Conservation (phyloP, 768 basidiomycete genomes). For the Lactarius quietus region DNA sequence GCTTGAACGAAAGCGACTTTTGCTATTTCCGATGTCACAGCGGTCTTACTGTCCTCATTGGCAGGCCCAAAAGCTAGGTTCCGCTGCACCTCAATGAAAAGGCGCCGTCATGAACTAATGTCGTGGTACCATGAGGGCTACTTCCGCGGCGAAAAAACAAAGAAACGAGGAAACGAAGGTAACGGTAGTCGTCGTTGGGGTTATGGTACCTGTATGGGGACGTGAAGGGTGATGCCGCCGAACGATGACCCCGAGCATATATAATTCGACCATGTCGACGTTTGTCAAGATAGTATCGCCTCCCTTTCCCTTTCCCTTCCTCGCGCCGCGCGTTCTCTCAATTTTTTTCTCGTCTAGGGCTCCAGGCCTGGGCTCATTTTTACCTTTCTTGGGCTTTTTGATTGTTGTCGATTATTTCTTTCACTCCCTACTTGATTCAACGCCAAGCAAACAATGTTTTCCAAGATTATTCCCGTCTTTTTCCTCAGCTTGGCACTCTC, state of each 20-base stretch:
- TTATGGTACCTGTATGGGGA: not conserved
- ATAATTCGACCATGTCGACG: not conserved
- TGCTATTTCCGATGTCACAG: too few relatives aligned
- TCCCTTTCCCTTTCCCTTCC: not conserved
- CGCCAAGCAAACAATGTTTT: constrained; percentile 3
- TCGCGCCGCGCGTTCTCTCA: not conserved
- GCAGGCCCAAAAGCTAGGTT: too few relatives aligned
- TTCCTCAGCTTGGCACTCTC: constrained; percentile 1
- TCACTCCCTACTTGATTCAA: not conserved
- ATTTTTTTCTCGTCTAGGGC: not conserved
- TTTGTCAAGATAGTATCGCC: not conserved
- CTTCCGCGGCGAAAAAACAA: not conserved
- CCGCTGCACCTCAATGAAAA: not conserved
- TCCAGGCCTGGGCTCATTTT: constrained; percentile 9
- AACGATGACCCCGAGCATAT: not conserved
- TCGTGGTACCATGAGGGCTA: not conserved
- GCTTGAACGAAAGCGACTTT: too few relatives aligned
- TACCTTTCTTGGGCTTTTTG: not conserved
- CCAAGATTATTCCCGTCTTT: not conserved
- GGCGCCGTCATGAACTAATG: not conserved
- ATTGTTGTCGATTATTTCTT: not conserved
- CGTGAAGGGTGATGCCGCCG: not conserved
- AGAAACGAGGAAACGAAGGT: not conserved
- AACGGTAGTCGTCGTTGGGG: not conserved
- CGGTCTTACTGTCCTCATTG: too few relatives aligned